These are phyloP conservation scores for Kalaharituber pfeilii DNA, from an alignment of 2,329 filamentous ascomycete genomes.

Conservation along the genomic window DNA sequence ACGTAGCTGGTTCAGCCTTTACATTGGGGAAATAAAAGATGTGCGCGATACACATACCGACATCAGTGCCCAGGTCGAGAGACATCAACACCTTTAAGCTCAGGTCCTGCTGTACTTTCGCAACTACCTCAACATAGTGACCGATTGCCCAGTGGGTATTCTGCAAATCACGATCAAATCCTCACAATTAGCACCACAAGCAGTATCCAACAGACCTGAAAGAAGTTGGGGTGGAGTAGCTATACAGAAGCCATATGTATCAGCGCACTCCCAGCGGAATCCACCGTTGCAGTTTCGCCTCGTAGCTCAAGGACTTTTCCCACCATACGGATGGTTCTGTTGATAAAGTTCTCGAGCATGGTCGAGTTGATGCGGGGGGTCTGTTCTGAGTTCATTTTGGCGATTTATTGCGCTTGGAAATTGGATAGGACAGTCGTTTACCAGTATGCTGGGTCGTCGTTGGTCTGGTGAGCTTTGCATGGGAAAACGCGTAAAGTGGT, in stretches of 20 bases:
- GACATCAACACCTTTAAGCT: slow-evolving; percentile 52
- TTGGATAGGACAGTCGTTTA: too few species aligned
- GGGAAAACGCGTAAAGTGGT: too few species aligned
- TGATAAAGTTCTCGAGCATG: slow-evolving; percentile 60
- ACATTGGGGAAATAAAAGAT: background rate
- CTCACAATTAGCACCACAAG: background rate
- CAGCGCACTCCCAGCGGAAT: slow-evolving; percentile 61
- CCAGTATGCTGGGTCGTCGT: too few species aligned
- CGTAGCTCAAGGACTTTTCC: slow-evolving; percentile 70
- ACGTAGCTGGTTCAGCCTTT: background rate
- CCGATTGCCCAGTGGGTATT: slow-evolving; percentile 52
- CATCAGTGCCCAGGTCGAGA: slow-evolving; percentile 48
- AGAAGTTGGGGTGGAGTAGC: slow-evolving; percentile 1
- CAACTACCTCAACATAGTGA: slow-evolving; percentile 59
- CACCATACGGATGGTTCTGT: slow-evolving; percentile 62
- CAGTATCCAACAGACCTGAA: background rate
- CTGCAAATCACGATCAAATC: too few species aligned
- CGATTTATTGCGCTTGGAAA: background rate
- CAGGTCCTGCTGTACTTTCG: slow-evolving; percentile 59
- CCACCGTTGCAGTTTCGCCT: slow-evolving; percentile 63
- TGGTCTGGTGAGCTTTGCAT: too few species aligned
- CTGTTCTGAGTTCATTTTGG: slow-evolving; percentile 46
- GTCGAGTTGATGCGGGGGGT: slow-evolving; percentile 68
- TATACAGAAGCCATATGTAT: slow-evolving; percentile 55
- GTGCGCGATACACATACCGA: slow-evolving; percentile 41